Evolutionary conservation across 495 filamentous ascomycete genomes (phyloP), one percentile per base, ranked within the genome.

Genomic region (Trichoderma asperelloides): DNA sequence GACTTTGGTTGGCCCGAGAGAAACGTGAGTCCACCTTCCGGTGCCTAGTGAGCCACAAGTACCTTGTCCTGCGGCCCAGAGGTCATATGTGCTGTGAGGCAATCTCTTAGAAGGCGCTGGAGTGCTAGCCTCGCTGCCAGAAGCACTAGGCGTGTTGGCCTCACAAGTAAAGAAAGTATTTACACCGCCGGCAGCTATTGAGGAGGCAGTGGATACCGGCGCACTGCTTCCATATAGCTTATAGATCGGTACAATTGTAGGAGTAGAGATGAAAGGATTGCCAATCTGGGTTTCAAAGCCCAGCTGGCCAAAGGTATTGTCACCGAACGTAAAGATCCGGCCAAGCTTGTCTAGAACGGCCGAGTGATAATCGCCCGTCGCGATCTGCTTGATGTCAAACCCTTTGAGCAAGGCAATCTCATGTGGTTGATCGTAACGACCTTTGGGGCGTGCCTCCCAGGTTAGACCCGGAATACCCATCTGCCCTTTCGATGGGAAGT

Each of bases 81-180:
- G 90, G 72, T 98, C 94, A 75, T 28, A 84, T 80, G 30, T 76
- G 67, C 47, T 76, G 74, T 23, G 70, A 69, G 45, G 82, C 75
- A 21, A 85, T 75, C 28, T 67, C 51, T 23, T 65, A n/a, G 65
- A 70, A 28, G 63, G 65, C 47, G n/a, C 65, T 40, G 37, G 33
- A 62, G 25, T 7, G n/a, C 2, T 47, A 21, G 23, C 41, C n/a
- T 45, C 64, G 41, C 11, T 27, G 27, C 18, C 13, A 8, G 11
- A 30, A 9, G 7, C 13, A 62, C 23, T 40, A 68, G 37, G 73
- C 25, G 41, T 83, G 66, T 84, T 85, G 15, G 89, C 88, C 74
- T 98, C 93, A 63, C 97, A 83, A 9, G 85, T 91, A 71, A 97
- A 91, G 78, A 90, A 98, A 71, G 85, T 93, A 71, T 90, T 96